A percentile compares a stretch with the other conserved stretches of the same genome.
Evolutionary conservation across 345 rosid genomes (phyloP).

Genomic region (Euphorbia tirucalli): DNA sequence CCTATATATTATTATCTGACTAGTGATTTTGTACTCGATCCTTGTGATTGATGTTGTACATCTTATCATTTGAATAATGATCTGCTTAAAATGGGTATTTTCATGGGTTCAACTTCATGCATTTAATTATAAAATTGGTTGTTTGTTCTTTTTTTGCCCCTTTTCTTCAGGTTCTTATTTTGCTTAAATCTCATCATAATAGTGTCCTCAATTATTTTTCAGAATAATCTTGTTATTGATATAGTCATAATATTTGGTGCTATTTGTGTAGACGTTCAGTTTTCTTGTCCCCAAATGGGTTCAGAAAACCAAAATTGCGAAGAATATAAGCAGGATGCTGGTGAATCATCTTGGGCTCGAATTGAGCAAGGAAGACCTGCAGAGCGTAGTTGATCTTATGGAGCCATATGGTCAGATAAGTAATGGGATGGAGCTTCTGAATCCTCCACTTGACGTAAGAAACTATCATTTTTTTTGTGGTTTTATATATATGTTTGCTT

Average conservation of each 20-base stretch:
- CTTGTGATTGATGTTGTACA: background rate
- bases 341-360: constrained; percentile 91
- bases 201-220: constrained; percentile 16
- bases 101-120: background rate
- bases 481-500: background rate
- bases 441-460: constrained; percentile 74
- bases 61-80: background rate
- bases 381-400: constrained; percentile 91
- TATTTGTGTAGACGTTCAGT: constrained; percentile 58
- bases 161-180: constrained; percentile 5
- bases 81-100: background rate
- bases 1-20: background rate
- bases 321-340: constrained; percentile 61
- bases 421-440: constrained; percentile 82
- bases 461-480: constrained; percentile 8
- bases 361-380: constrained; percentile 73
- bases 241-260: background rate
- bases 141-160: background rate
- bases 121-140: constrained; percentile 1
- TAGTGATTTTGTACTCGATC: background rate
- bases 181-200: background rate
- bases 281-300: constrained; percentile 63
- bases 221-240: background rate
- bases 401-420: constrained; percentile 96
- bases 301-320: constrained; percentile 53